Conservation (phyloP, 169 alveolate species). For the Cardiosporidium cionae region DNA sequence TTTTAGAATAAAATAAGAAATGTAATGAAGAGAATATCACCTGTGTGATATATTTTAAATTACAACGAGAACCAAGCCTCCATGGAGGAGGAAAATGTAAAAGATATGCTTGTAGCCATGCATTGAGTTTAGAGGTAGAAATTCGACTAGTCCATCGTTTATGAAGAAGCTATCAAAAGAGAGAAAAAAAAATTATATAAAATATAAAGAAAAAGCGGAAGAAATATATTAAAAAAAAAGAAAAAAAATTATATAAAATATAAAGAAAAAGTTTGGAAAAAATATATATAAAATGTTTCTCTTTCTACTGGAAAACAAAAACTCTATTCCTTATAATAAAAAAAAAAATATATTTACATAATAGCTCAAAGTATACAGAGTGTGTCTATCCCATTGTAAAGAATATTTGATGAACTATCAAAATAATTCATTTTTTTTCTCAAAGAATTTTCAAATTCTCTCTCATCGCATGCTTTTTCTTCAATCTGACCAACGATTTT, state of each 20-base stretch:
- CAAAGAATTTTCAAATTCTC: no score
- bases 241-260: neutral
- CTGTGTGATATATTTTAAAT: conserved; percentile 51
- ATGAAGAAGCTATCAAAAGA: no score
- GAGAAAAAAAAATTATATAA: neutral
- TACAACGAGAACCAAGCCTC: conserved; percentile 59
- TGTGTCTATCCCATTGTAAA: no score
- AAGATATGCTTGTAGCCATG: conserved; percentile 29
- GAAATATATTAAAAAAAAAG: neutral
- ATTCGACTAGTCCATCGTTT: conserved; percentile 32
- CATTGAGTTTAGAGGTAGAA: conserved; percentile 32
- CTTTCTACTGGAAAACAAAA: no score
- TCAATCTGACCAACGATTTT: neutral
- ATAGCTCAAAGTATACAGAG: no score
- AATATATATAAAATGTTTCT: neutral
- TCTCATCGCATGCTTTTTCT: no score
- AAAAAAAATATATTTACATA: no score
- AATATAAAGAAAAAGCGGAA: neutral
- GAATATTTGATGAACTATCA: no score
- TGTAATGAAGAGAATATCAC: no score
- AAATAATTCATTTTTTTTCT: no score
- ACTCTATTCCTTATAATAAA: neutral
- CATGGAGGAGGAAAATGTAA: conserved; percentile 62
- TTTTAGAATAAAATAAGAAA: no score
- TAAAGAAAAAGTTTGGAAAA: neutral